Base-by-base conservation (phyloP, 1,139 yeast genomes). In the Debaryomyces subglobosus region DNA sequence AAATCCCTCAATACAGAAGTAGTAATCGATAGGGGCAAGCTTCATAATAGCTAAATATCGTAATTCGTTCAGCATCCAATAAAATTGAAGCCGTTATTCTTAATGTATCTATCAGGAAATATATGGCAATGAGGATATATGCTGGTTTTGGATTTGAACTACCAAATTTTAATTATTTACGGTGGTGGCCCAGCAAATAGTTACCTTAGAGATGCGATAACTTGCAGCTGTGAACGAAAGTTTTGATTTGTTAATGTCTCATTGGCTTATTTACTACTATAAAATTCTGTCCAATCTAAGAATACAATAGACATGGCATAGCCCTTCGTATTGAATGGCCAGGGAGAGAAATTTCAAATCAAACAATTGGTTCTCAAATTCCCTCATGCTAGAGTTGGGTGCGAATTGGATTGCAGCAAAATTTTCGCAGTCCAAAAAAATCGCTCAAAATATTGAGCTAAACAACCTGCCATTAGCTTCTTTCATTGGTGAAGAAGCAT, bases 391-490 rank as follows among this genome's bases (percentile, higher is more conserved):
- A 34, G 16, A 12, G 24, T 12, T 20, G 24, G 38, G 38, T 34
- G 38, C 24, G 38, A 34, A 34, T 34, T 34, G 24, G 18, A 34
- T 34, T 34, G 38, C 38, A 18, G 21, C 38, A 34, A 34, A 34
- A 18, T 7, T 13, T 6, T 13, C 30, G 30, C 30, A 12, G 13
- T 30, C 10, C 9, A 13, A 20, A 33, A 33, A 34, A 34, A 34
- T 34, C 24, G 24, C 38, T 34, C 38, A 34, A 20, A 33, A 20
- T 12, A 12, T 16, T 18, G 13, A 16, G 8, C 13, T 30, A 30
- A 30, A 5, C 34, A 13, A 13, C 8, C 7, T 30, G 34, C 18
- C 34, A 30, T 30, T 6, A 13, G 8, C 3, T 30, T 30, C 8
- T 30, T 13, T 6, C 34, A 6, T 10, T 15, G 10, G 18, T n/a